These are phyloP conservation scores for Colletotrichum noveboracense DNA, from an alignment of 2,329 filamentous ascomycete genomes.

Conservation along the genomic window DNA sequence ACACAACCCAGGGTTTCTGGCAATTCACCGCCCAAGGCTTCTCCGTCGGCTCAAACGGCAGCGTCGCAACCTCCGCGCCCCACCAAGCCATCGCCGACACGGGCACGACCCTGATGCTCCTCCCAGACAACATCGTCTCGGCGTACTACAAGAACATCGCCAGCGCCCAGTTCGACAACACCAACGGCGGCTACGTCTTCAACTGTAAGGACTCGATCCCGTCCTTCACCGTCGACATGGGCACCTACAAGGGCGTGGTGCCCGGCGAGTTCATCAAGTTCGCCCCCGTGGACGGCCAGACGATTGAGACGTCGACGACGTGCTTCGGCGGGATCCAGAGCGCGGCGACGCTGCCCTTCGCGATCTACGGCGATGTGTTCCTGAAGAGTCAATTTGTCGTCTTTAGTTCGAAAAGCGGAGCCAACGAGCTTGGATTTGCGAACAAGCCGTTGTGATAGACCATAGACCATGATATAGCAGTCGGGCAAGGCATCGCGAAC, in stretches of 20 bases:
- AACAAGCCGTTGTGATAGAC: constrained; percentile 35
- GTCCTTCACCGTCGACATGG: constrained; percentile 40
- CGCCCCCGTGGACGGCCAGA: constrained; percentile 27
- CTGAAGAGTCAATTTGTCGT: constrained; percentile 51
- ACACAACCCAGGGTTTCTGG: constrained; percentile 67
- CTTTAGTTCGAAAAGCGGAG: constrained; percentile 35
- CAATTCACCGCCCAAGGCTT: constrained; percentile 63
- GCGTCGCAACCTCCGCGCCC: constrained; percentile 14
- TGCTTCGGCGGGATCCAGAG: constrained; percentile 46
- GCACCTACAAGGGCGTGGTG: constrained; percentile 35
- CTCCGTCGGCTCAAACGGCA: constrained; percentile 45
- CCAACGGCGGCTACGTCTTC: constrained; percentile 62
- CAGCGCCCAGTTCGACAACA: constrained; percentile 50
- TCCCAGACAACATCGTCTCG: constrained; percentile 56
- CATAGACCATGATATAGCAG: background rate
- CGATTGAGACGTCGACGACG: constrained; percentile 7
- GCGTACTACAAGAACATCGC: constrained; percentile 65
- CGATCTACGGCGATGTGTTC: constrained; percentile 46
- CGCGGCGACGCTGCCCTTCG: constrained; percentile 38
- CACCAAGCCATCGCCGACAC: constrained; percentile 70
- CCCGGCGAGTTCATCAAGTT: constrained; percentile 45
- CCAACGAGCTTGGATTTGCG: constrained; percentile 39
- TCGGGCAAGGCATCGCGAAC: background rate
- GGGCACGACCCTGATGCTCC: constrained; percentile 70
- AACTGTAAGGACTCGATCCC: constrained; percentile 59